These are phyloP conservation scores for Lachnellula subtilissima DNA, from an alignment of 2,329 filamentous ascomycete genomes.

Conservation along the genomic window DNA sequence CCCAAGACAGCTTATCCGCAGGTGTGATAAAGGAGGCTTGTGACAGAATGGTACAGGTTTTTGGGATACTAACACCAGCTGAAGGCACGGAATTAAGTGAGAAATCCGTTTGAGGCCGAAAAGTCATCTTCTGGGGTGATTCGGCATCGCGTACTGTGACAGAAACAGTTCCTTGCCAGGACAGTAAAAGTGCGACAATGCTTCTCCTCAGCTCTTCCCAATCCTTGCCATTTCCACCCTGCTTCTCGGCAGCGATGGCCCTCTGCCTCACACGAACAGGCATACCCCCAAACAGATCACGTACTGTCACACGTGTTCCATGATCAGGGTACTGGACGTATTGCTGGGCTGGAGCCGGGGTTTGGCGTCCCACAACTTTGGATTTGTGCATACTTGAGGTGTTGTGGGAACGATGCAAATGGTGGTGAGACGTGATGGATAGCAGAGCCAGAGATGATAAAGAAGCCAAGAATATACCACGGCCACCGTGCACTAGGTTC, in stretches of 20 bases:
- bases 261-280: constrained; percentile 85
- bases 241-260: constrained; percentile 46
- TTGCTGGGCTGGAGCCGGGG: constrained; percentile 56
- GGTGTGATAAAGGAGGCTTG: constrained; percentile 62
- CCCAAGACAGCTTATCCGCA: constrained; percentile 55
- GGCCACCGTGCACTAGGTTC: constrained; percentile 54
- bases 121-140: constrained; percentile 16
- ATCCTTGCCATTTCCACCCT: constrained; percentile 49
- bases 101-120: constrained; percentile 19
- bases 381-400: constrained; percentile 68
- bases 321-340: constrained; percentile 51
- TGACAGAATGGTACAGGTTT: constrained; percentile 50
- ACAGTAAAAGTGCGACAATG: constrained; percentile 62
- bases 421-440: constrained; percentile 68
- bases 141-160: constrained; percentile 53
- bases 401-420: constrained; percentile 54
- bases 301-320: constrained; percentile 72
- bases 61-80: constrained; percentile 13
- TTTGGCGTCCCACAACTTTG: constrained; percentile 56
- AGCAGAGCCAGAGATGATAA: constrained; percentile 72
- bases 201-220: constrained; percentile 46
- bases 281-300: constrained; percentile 83
- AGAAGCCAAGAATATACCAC: constrained; percentile 73
- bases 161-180: constrained; percentile 55
- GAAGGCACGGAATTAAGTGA: not conserved